These are phyloP conservation scores for Chenopodium formosanum DNA, from an alignment of 148 eudicot genomes.

Conservation along the genomic window DNA sequence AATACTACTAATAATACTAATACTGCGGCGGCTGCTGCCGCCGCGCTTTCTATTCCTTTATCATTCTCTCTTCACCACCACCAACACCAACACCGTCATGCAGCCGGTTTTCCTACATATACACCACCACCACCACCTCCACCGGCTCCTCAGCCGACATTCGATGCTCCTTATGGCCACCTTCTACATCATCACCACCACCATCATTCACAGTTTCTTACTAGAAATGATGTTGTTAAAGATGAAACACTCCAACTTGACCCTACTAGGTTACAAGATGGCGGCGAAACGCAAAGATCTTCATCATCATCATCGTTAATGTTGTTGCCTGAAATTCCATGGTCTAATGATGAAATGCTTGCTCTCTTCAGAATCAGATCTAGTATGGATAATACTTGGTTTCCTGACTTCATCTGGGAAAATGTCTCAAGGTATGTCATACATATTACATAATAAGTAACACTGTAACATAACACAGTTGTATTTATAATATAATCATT, in stretches of 20 bases:
- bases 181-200: constrained; percentile 26
- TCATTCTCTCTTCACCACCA: constrained; percentile 18
- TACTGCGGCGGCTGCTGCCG: neutral
- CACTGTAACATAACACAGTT: no score
- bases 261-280: neutral
- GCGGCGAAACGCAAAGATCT: neutral
- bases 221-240: neutral
- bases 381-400: constrained; percentile 54
- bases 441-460: no score
- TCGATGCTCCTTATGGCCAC: constrained; percentile 22
- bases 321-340: constrained; percentile 24
- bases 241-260: neutral
- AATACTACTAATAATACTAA: neutral
- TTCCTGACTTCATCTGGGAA: constrained; percentile 75
- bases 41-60: constrained; percentile 34
- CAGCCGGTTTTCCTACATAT: constrained; percentile 3
- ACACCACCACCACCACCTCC: constrained; percentile 7
- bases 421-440: constrained; percentile 67
- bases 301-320: neutral
- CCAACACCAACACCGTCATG: neutral
- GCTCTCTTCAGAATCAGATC: constrained; percentile 67
- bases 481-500: no score
- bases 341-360: constrained; percentile 74
- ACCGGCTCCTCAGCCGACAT: constrained; percentile 9
- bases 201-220: neutral